Base-by-base conservation (phyloP, 2,329 filamentous ascomycete species). In the Fusarium tricinctum region DNA sequence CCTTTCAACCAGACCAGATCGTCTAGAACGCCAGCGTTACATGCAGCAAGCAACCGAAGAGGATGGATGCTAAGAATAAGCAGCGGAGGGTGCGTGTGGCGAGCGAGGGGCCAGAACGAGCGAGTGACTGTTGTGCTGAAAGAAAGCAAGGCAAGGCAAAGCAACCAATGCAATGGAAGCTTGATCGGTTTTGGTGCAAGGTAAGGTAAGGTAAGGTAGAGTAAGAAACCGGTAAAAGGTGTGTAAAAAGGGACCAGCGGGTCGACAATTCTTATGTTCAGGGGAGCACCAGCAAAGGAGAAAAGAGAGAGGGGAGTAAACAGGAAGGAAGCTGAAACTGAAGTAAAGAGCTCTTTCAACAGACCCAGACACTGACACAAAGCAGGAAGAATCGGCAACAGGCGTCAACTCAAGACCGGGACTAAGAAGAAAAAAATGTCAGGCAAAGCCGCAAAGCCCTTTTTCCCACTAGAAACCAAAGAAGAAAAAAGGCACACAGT, bases 11-110 rank as follows among this genome's bases (percentile, higher is more conserved):
- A 58, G 46, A 64, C 40, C 23, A 22, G 33, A 64, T 40, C 53
- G 50, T 45, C 47, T 42, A 61, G 58, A 64, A 70, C 63, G 67
- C 74, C 73, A 72, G 71, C 72, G 71, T 74, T 71, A 73, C 76
- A 73, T 75, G 72, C 75, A 76, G 73, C 66, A 70, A 30, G 28
- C 28, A 30, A 30, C 10, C 28, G 13, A 39, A 62, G 39, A 39
- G 26, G 58, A 65, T 73, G 26, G 58, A 65, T 73, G 63, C 72
- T 75, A 73, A 71, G 62, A 67, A 74, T 70, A 70, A 62, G 63
- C 71, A 70, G 63, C 61, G 38, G 49, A 42, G 32, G 45, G 52
- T 64, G 47, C 59, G 61, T 67, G 64, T 69, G 67, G 66, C 63
- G 52, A 68, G 49, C 28, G 28, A 23, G 45, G 49, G 61, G 46